A percentile compares a stretch with the other conserved stretches of the same genome.
Evolutionary conservation across 2,329 filamentous ascomycete species (phyloP).

Genomic region (Onygenales sp.): DNA sequence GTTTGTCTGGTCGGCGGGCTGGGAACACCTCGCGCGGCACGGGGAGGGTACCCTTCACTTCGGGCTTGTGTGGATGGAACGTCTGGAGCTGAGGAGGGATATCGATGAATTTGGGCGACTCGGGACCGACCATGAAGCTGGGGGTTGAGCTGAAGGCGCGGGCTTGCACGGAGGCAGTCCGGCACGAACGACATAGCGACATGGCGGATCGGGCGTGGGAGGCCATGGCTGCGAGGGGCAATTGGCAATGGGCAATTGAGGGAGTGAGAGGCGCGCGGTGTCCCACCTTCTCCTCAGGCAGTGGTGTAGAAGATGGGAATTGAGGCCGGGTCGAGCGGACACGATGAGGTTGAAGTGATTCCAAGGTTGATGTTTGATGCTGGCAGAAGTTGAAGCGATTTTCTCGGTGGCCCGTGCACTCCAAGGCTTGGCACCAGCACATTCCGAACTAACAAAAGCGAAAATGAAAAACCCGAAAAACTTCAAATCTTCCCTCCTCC

Average conservation of each 20-base stretch:
- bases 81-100: slow-evolving; percentile 70
- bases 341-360: background rate
- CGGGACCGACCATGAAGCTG: slow-evolving; percentile 45
- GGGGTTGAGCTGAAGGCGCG: slow-evolving; percentile 31
- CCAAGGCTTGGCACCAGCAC: slow-evolving; percentile 7
- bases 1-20: slow-evolving; percentile 51
- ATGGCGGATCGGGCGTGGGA: slow-evolving; percentile 15
- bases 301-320: background rate
- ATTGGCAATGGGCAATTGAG: background rate
- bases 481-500: slow-evolving; percentile 17
- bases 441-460: slow-evolving; percentile 2
- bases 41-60: slow-evolving; percentile 69
- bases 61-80: slow-evolving; percentile 38
- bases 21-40: slow-evolving; percentile 73
- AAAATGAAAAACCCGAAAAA: slow-evolving; percentile 21
- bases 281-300: background rate
- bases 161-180: slow-evolving; percentile 27
- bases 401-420: slow-evolving; percentile 10
- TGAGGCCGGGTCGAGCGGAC: background rate
- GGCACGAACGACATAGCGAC: slow-evolving; percentile 28
- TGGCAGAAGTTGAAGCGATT: slow-evolving; percentile 4
- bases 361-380: too few relatives aligned
- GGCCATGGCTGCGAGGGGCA: slow-evolving; percentile 5
- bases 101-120: slow-evolving; percentile 80
- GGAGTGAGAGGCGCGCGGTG: background rate